phyloP scores from a whole-genome alignment of 768 basidiomycete genomes.

The Termitomyces sp. region DNA sequence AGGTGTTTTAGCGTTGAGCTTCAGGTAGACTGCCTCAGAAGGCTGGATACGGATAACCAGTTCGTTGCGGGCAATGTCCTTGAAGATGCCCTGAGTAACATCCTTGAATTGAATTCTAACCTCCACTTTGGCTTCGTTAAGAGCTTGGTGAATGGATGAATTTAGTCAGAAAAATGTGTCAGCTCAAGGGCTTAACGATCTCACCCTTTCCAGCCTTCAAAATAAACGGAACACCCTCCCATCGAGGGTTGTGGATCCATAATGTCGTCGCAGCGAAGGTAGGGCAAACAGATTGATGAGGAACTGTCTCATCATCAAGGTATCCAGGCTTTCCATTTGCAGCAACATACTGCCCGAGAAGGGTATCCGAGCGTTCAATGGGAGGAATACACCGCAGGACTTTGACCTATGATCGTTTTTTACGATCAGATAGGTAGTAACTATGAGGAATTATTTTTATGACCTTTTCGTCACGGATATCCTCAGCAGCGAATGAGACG shows the following conservation, averaged over 20 bases:
- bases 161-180: slow-evolving; percentile 3
- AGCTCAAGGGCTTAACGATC: slow-evolving; percentile 12
- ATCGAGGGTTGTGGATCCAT: slow-evolving; percentile 91
- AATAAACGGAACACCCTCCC: slow-evolving; percentile 99
- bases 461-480: slow-evolving; percentile 98
- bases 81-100: slow-evolving; percentile 94
- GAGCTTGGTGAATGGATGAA: slow-evolving; percentile 41
- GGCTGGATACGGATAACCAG: slow-evolving; percentile 97
- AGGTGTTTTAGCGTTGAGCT: slow-evolving; percentile 93
- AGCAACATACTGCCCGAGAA: slow-evolving; percentile 91
- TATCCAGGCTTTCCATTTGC: slow-evolving; percentile 98
- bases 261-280: slow-evolving; percentile 90
- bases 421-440: neutral
- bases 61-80: slow-evolving; percentile 93
- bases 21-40: slow-evolving; percentile 93
- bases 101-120: slow-evolving; percentile 98
- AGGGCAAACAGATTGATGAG: slow-evolving; percentile 86
- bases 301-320: slow-evolving; percentile 93
- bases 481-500: slow-evolving; percentile 94
- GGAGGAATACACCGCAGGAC: slow-evolving; percentile 89
- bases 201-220: slow-evolving; percentile 96
- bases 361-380: slow-evolving; percentile 67
- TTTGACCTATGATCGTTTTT: slow-evolving; percentile 65
- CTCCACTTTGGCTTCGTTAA: slow-evolving; percentile 99
- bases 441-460: slow-evolving; percentile 5